Evolutionary conservation across 495 filamentous ascomycete species (phyloP), one percentile per base, ranked within the genome.

Genomic region (Trichoderma reesei): DNA sequence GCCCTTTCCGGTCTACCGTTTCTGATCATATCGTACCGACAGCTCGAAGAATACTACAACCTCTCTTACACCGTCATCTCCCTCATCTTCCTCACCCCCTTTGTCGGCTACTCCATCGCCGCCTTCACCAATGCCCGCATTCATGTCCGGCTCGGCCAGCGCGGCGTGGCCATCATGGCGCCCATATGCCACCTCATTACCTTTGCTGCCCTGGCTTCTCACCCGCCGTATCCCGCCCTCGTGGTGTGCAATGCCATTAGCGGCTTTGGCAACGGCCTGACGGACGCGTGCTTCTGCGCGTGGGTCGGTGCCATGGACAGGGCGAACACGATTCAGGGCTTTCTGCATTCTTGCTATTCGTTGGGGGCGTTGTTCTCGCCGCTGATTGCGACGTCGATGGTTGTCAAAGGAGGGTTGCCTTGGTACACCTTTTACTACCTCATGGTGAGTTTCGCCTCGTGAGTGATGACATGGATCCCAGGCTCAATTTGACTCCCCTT

Each of bases 21-120:
- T 26, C 26, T 26, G 26, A 26, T 26, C 26, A 26, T 26, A 26
- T 26, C 26, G 26, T 26, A 26, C 26, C 16, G 8, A 33, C 63
- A 85, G 79, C 74, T 83, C 26, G 88, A 91, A 74, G 72, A 70
- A 3, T 78, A 88, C 69, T 95, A 95, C 72, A 64, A 75, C 63
- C 86, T 96, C 46, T 82, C 81, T 60, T 94, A 95, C 70, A 83
- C 90, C 11, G 70, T 91, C 46, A 84, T 95, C 36, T 92, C 91
- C 0, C 72, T 92, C 0, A 84, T 96, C 63, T 96, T 95, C 75
- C 82, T 96, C 3, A 77, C 88, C 31, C 90, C 90, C 65, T 92
- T 91, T 31, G 65, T 88, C 11, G 92, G 91, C 38, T 96, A 94
- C 75, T 82, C 90, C 44, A 67, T 82, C n/a, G 88, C 90, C 0